Evolutionary conservation across 768 basidiomycete genomes (phyloP).

Genomic region (Serpula lacrymans): DNA sequence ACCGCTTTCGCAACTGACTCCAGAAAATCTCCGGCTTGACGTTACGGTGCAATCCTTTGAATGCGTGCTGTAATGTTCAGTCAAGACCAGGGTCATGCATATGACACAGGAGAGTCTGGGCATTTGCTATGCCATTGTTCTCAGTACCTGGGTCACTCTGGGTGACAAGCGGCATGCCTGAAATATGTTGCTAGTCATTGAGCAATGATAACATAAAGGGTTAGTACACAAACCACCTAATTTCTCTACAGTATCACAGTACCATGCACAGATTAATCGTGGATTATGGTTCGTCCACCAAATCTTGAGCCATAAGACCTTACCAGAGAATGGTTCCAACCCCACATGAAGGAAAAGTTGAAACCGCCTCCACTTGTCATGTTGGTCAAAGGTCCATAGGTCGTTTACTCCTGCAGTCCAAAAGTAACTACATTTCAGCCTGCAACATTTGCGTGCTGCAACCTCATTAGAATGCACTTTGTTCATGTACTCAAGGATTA

Average conservation of each 20-base stretch:
- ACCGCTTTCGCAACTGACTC: conserved; percentile 29
- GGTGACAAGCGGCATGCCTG: conserved; percentile 37
- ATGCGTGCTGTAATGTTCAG: conserved; percentile 37
- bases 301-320: conserved; percentile 33
- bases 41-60: conserved; percentile 31
- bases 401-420: conserved; percentile 41
- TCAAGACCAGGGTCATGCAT: conserved; percentile 34
- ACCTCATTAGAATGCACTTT: too few relatives aligned
- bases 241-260: conserved; percentile 24
- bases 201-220: conserved; percentile 6
- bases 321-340: conserved; percentile 34
- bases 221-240: conserved; percentile 14
- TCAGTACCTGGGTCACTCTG: conserved; percentile 43
- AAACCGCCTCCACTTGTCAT: conserved; percentile 43
- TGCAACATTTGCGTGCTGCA: too few relatives aligned
- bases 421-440: conserved; percentile 28
- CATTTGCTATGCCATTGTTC: conserved; percentile 45
- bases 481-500: too few relatives aligned
- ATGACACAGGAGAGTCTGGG: conserved; percentile 37
- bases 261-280: conserved; percentile 31
- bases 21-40: conserved; percentile 38
- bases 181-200: conserved; percentile 2
- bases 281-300: conserved; percentile 44
- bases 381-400: conserved; percentile 36
- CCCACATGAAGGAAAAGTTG: conserved; percentile 34